Evolutionary conservation across 1,284 basidiomycete species (phyloP).

Genomic region (Volvariella volvacea): DNA sequence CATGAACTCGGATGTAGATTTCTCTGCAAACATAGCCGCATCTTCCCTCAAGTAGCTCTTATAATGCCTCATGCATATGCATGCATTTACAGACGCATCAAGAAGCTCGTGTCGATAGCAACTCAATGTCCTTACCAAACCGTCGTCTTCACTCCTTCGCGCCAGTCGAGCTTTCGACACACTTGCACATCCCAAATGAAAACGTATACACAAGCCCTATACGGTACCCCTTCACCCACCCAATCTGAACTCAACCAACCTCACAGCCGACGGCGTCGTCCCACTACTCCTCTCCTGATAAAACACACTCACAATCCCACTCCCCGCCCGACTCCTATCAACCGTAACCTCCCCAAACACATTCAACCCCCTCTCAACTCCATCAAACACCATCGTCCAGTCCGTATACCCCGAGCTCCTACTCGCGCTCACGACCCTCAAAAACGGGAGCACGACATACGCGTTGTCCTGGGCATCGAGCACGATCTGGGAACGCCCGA

Average conservation of each 20-base stretch:
- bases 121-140: no score
- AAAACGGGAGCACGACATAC: conserved; percentile 33
- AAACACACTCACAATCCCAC: conserved; percentile 30
- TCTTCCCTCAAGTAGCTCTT: no score
- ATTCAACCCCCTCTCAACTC: conserved; percentile 26
- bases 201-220: no score
- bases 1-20: no score
- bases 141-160: no score
- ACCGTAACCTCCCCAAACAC: conserved; percentile 38
- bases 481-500: conserved; percentile 37
- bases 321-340: conserved; percentile 28
- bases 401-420: conserved; percentile 34
- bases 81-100: no score
- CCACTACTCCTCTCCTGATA: conserved; percentile 33
- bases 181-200: no score
- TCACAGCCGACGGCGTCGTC: conserved; percentile 29
- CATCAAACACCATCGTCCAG: conserved; percentile 35
- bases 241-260: conserved; percentile 30
- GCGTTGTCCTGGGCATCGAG: conserved; percentile 30
- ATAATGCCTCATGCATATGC: no score
- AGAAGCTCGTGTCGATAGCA: no score
- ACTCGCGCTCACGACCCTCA: conserved; percentile 33
- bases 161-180: no score
- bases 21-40: no score
- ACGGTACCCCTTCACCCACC: no score